Evolutionary conservation across 2,329 filamentous ascomycete genomes (phyloP).

Genomic region (Ilyonectria robusta): DNA sequence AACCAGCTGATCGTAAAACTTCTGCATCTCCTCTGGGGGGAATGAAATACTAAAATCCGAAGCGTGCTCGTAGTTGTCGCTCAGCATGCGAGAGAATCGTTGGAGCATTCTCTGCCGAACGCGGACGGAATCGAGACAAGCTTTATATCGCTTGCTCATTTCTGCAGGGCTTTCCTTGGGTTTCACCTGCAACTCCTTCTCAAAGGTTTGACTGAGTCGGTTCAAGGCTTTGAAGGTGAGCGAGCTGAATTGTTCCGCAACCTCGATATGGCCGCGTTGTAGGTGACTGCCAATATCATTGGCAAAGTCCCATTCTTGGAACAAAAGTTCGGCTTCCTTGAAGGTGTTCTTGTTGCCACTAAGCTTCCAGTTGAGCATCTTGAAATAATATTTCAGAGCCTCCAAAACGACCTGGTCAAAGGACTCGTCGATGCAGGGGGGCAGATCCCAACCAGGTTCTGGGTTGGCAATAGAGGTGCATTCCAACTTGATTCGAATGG

Average conservation of each 20-base stretch:
- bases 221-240: conserved; percentile 94
- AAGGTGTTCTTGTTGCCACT: conserved; percentile 99
- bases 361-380: conserved; percentile 97
- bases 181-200: conserved; percentile 87
- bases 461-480: conserved; percentile 88
- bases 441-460: conserved; percentile 94
- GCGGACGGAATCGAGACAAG: conserved; percentile 93
- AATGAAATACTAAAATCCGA: conserved; percentile 94
- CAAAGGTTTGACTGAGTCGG: conserved; percentile 90
- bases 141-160: conserved; percentile 98
- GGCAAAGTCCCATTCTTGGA: conserved; percentile 98
- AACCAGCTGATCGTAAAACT: conserved; percentile 85
- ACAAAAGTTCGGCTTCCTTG: conserved; percentile 97
- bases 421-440: conserved; percentile 95
- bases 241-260: conserved; percentile 96
- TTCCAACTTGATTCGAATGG: conserved; percentile 91
- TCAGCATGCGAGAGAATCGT: conserved; percentile 91
- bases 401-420: conserved; percentile 94
- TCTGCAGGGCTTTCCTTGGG: conserved; percentile 87
- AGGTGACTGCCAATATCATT: conserved; percentile 93
- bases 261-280: conserved; percentile 95
- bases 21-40: conserved; percentile 75
- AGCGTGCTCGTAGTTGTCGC: conserved; percentile 95
- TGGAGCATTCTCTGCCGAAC: conserved; percentile 97
- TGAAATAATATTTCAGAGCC: conserved; percentile 97